phyloP scores from a whole-genome alignment of 495 filamentous ascomycete species.

The Xylaria scruposa region DNA sequence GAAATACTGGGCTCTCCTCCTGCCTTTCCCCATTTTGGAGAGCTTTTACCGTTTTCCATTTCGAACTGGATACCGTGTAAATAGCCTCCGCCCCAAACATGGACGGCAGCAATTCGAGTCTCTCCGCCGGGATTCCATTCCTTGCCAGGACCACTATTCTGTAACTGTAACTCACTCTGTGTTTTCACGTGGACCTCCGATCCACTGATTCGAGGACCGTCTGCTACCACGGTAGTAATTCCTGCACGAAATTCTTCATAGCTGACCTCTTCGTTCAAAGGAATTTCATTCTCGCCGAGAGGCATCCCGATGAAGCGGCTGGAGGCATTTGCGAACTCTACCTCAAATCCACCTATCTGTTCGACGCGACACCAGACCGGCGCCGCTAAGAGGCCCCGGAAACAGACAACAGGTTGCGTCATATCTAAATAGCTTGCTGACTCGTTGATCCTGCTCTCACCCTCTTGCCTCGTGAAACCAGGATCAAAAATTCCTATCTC shows the following conservation, averaged over 20 bases:
- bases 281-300: not conserved
- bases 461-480: not conserved
- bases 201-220: slow-evolving; percentile 1
- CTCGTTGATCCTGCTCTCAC: not conserved
- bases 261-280: not conserved
- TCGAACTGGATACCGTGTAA: slow-evolving; percentile 13
- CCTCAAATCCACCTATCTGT: slow-evolving; percentile 3
- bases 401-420: not conserved
- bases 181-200: slow-evolving; percentile 6
- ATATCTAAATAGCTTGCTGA: not conserved
- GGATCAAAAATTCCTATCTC: not conserved
- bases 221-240: slow-evolving; percentile 4
- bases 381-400: slow-evolving; percentile 15
- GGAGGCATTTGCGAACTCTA: not conserved
- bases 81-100: slow-evolving; percentile 1
- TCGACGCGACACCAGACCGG: not conserved
- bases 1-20: slow-evolving; percentile 13
- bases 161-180: not conserved
- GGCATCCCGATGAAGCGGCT: slow-evolving; percentile 4
- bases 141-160: slow-evolving; percentile 6
- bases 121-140: not conserved
- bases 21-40: slow-evolving; percentile 16
- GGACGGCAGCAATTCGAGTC: not conserved
- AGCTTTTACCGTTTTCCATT: slow-evolving; percentile 7
- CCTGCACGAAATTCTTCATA: slow-evolving; percentile 14